These are phyloP conservation scores for Penicillium sp. DNA, from an alignment of 2,329 filamentous ascomycete species.

Conservation along the genomic window DNA sequence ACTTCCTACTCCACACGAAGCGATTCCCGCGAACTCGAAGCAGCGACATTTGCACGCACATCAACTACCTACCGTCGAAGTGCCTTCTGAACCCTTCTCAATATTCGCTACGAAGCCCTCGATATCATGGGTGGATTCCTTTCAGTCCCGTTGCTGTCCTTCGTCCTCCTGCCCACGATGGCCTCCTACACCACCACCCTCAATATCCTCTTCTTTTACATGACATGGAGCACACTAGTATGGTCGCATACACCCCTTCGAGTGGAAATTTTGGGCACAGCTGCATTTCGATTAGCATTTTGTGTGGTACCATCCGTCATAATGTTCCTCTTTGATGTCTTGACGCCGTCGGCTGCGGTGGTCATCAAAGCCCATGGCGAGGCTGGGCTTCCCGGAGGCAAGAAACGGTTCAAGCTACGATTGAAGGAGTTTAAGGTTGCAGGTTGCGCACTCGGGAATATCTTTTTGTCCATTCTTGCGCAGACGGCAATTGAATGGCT, in stretches of 20 bases:
- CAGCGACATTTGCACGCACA: neutral
- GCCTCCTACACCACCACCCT: slow-evolving; percentile 76
- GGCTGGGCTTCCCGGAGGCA: slow-evolving; percentile 51
- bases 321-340: slow-evolving; percentile 73
- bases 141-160: slow-evolving; percentile 35
- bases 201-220: slow-evolving; percentile 85
- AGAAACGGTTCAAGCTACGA: slow-evolving; percentile 43
- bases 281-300: slow-evolving; percentile 68
- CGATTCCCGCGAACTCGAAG: neutral
- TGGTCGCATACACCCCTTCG: slow-evolving; percentile 74
- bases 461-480: slow-evolving; percentile 56
- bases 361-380: slow-evolving; percentile 70
- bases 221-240: slow-evolving; percentile 85
- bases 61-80: too few species aligned
- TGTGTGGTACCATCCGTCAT: slow-evolving; percentile 73
- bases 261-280: slow-evolving; percentile 73
- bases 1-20: neutral
- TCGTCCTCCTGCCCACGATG: slow-evolving; percentile 41
- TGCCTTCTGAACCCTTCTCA: neutral
- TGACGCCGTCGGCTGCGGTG: slow-evolving; percentile 69
- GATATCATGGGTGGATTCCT: slow-evolving; percentile 58
- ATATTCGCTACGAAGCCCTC: neutral
- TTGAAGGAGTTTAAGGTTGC: slow-evolving; percentile 54
- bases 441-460: slow-evolving; percentile 59
- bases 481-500: slow-evolving; percentile 61